Base-by-base conservation (phyloP, 306 rosid genomes). In the Erythrophleum fordii region DNA sequence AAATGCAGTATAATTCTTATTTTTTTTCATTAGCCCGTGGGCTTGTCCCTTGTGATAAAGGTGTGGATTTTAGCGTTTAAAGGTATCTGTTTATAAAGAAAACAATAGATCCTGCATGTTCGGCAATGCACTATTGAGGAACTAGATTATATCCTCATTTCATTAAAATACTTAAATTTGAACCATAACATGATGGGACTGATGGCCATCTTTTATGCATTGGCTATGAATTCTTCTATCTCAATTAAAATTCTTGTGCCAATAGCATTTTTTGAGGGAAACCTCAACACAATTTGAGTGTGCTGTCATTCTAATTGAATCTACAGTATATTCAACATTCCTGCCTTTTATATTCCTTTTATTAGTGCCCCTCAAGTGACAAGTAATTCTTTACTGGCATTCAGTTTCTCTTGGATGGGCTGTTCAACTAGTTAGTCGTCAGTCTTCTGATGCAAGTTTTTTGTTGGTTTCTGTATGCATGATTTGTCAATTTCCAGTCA, bases 11-110 rank as follows among this genome's bases (percentile, higher is more conserved):
- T 44, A 52, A 55, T 66, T 75, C 29, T 52, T 49, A 17, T 75
- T 39, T 73, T 59, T 83, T 78, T 67, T 18, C 10, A 23, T 16
- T 60, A 45, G 72, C 67, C 59, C 26, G 13, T 35, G 67, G 53
- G 53, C 16, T 52, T 35, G 37, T 62, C 69, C 49, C 56, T 64
- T 29, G 67, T 9, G 59, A 42, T 70, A 14, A 72, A 76, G 64
- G 60, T 56, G 61, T 28, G 61, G 26, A 4, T 45, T 77, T 73
- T 72, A 72, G 65, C 77, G 22, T 73, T 77, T 37, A 2, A 25
- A 41, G 5, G 25, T 56, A 16, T 51, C 29, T 69, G 10, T 62
- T 64, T 14, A 12, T 72, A 35, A 66, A 29, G 72, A 46, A n/a
- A 49, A 60, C 49, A 13, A 35, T 58, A 2, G 35, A 41, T 16